A percentile compares a stretch with the other conserved stretches of the same genome.
phyloP scores from a whole-genome alignment of 106 monocot genomes.

The Dendrobium nobile region DNA sequence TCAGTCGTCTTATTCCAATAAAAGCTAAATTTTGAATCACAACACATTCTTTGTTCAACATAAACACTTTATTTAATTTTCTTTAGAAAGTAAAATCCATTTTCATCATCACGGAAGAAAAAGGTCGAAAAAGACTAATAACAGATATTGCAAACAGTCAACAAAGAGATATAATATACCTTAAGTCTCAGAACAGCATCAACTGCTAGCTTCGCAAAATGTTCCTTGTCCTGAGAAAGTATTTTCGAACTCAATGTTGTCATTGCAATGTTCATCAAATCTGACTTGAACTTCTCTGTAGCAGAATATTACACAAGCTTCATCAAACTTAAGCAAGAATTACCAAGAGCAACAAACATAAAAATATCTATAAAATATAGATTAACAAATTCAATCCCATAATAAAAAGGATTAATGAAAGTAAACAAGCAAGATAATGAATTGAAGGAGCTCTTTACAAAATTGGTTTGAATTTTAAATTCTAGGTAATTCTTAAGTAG shows the following conservation, averaged over 20 bases:
- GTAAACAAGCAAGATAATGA: neutral
- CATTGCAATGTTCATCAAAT: constrained; percentile 96
- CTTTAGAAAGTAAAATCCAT: neutral
- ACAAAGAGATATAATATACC: constrained; percentile 27
- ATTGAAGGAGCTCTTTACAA: neutral
- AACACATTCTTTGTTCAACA: neutral
- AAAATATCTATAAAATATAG: neutral
- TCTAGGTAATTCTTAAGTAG: neutral
- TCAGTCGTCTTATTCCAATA: neutral
- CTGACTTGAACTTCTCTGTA: constrained; percentile 83
- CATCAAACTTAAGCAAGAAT: neutral
- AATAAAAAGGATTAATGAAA: neutral
- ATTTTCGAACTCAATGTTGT: constrained; percentile 98
- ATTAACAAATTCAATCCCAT: neutral
- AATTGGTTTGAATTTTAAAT: neutral
- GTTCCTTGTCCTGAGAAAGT: constrained; percentile 93
- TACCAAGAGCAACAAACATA: neutral
- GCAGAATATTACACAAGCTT: neutral
- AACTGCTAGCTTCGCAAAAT: constrained; percentile 92
- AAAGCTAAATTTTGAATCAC: neutral
- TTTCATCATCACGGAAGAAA: neutral
- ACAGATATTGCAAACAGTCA: neutral
- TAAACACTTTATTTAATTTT: neutral
- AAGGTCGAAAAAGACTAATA: neutral
- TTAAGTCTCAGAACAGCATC: constrained; percentile 98